phyloP scores from a whole-genome alignment of 2,329 filamentous ascomycete species.

The Penicillium sp. region DNA sequence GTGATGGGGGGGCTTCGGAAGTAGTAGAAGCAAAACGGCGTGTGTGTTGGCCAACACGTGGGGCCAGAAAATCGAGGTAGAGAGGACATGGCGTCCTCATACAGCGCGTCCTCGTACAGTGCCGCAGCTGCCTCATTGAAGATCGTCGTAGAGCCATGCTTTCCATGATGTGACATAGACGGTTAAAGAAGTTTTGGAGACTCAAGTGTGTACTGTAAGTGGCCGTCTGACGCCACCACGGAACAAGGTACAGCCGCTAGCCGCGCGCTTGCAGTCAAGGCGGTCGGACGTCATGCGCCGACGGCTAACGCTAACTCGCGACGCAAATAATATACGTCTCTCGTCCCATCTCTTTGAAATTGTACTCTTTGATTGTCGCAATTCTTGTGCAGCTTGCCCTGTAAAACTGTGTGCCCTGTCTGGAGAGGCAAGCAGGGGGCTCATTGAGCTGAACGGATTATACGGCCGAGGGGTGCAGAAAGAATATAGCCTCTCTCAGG shows the following conservation, averaged over 20 bases:
- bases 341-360: constrained; percentile 14
- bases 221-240: not conserved
- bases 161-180: constrained; percentile 15
- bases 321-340: constrained; percentile 10
- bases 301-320: constrained; percentile 20
- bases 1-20: constrained; percentile 21
- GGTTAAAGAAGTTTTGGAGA: not conserved
- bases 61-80: constrained; percentile 36
- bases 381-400: constrained; percentile 8
- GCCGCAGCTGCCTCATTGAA: constrained; percentile 12
- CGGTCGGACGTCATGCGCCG: constrained; percentile 28
- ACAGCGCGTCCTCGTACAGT: constrained; percentile 5
- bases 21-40: constrained; percentile 21
- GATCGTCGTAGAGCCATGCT: constrained; percentile 20
- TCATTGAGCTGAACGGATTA: not conserved
- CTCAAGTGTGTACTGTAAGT: not conserved
- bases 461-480: constrained; percentile 6
- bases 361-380: constrained; percentile 2
- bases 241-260: constrained; percentile 15
- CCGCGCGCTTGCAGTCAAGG: constrained; percentile 31
- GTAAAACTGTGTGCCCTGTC: not conserved
- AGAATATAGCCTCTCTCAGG: constrained; percentile 18
- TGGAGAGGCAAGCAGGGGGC: constrained; percentile 1
- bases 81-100: constrained; percentile 16
- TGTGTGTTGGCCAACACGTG: constrained; percentile 23